Evolutionary conservation across 2,329 filamentous ascomycete genomes (phyloP), one percentile per base, ranked within the genome.

Genomic region (Penicillium sp.): DNA sequence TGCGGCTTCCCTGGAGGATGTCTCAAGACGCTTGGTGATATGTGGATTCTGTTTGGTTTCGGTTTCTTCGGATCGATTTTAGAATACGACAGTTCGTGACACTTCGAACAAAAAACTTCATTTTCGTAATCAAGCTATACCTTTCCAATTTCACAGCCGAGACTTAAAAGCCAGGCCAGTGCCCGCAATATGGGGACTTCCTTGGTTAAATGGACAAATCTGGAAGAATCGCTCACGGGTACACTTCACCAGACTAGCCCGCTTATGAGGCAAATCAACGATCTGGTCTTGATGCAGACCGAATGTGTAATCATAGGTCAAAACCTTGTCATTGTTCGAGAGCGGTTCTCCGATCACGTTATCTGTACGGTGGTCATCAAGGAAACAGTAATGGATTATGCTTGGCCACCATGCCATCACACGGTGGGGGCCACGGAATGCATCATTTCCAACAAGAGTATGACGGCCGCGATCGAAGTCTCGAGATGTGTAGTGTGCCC

Each of bases 231-330:
- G 51, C 37, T 63, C 61, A 13, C 61, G 45, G 10, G 54, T 63
- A 26, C 46, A 52, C 54, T 55, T 59, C 6, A 59, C 54, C 29
- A 61, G 45, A 29, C 56, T 59, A 23, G 87, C 86, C 26, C 88
- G 81, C 79, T 91, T 91, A 66, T 90, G 85, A 4, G 87, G 86
- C 60, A 91, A 72, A 64, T 91, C 88, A 60, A 91, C 83, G 58
- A 89, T 83, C 75, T 89, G 89, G 64, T 89, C 85, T 42, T 91
- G 78, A 11, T 85, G 84, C 67, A 91, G 87, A 0, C 89, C 89
- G 65, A 90, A 87, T 50, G 88, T 85, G 53, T 90, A 83, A 66
- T 92, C 89, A 72, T 92, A 92, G 61, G 85, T 85, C 55, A 91
- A 78, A 11, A 92, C 86, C 0, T 86, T 88, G 45, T 80, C 83